Base-by-base conservation (phyloP, 768 basidiomycete genomes). In the Boletus insuetus region DNA sequence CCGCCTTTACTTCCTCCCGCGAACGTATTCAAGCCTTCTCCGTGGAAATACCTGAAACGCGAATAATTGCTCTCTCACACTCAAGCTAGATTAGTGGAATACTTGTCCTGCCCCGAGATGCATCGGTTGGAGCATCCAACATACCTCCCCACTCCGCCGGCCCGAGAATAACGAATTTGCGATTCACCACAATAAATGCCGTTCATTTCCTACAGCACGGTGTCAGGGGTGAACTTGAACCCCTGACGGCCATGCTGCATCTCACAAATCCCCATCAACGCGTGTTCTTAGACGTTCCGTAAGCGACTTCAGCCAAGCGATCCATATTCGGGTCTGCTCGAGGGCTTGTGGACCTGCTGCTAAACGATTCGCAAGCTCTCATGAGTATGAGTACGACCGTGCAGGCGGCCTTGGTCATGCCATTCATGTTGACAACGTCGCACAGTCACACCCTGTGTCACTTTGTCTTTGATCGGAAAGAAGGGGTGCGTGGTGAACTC, bases 211-310 rank as follows among this genome's bases (percentile, higher is more conserved):
- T 43, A 6, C 49, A 26, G 44, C 56, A 55, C 45, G 48, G 44
- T 53, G 47, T 56, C 54, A 69, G 51, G 55, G 60, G 49, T 20
- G 32, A 31, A 31, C 41, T 35, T 35, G 29, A 40, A 38, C 66
- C 63, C 60, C 60, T 70, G 60, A 63, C 46, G 49, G 63, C 64
- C 64, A 60, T 56, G 63, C 52, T 57, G 58, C 56, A 53, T 55
- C 66, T 62, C 52, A 44, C 56, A 55, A 58, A 41, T 46, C 26
- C 46, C 54, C 65, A 51, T 55, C 62, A 58, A 59, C 59, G 54
- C 54, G 51, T 62, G 64, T 66, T 45, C 42, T 12, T 51, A 19
- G 38, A 22, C 47, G 41, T 61, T 51, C 45, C 47, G 32, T 34
- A 57, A 42, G 50, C 63, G 37, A 53, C 50, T n/a, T 37, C 20